phyloP scores from a whole-genome alignment of 805 yeast species.

The Starmera dryadoides region DNA sequence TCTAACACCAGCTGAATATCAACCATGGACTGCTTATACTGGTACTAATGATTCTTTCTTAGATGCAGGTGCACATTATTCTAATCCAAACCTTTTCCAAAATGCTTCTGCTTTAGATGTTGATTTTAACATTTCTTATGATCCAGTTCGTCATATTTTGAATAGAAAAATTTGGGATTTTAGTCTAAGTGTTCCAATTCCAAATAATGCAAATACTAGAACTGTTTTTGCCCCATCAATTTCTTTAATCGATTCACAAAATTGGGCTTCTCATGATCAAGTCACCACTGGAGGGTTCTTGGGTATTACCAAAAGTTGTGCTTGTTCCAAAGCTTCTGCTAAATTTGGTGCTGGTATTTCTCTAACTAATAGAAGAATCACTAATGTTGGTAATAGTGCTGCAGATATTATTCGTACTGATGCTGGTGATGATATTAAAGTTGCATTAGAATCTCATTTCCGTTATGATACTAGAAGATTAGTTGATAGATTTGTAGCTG shows the following conservation, averaged over 20 bases:
- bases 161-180: constrained; percentile 43
- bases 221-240: constrained; percentile 40
- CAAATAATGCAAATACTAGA: constrained; percentile 36
- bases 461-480: constrained; percentile 36
- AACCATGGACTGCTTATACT: constrained; percentile 25
- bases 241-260: constrained; percentile 37
- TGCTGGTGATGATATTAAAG: constrained; percentile 53
- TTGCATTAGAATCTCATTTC: constrained; percentile 35
- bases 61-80: constrained; percentile 24
- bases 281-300: constrained; percentile 33
- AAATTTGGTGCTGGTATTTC: constrained; percentile 49
- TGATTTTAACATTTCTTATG: constrained; percentile 40
- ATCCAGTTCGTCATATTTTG: constrained; percentile 36
- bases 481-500: constrained; percentile 33
- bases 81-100: constrained; percentile 45
- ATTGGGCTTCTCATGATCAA: constrained; percentile 48
- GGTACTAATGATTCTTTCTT: constrained; percentile 27
- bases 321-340: constrained; percentile 16
- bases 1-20: constrained; percentile 27
- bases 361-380: constrained; percentile 47
- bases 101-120: constrained; percentile 46
- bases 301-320: constrained; percentile 39
- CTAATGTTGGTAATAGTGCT: constrained; percentile 46
- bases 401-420: constrained; percentile 44
- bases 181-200: constrained; percentile 37